Conservation (phyloP, 2,329 filamentous ascomycete genomes). For the Fusarium protoensiforme region DNA sequence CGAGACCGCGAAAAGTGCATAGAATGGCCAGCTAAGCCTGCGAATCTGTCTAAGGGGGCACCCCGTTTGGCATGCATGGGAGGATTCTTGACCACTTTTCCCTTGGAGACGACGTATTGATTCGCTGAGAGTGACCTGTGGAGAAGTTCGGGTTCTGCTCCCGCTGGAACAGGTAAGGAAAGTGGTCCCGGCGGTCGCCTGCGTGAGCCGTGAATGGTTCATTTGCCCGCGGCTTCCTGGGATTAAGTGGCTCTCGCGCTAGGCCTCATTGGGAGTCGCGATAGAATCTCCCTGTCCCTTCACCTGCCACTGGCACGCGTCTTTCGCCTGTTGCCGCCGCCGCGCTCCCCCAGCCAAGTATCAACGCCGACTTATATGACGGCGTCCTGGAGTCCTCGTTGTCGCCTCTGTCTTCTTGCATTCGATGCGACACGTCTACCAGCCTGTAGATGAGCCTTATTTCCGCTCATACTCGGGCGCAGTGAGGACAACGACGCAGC, state of each 20-base stretch:
- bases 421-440: slow-evolving; percentile 16
- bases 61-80: slow-evolving; percentile 20
- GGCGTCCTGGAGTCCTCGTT: slow-evolving; percentile 7
- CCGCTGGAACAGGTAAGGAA: slow-evolving; percentile 13
- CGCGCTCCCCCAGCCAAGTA: slow-evolving; percentile 32
- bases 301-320: slow-evolving; percentile 46
- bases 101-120: slow-evolving; percentile 2
- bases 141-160: slow-evolving; percentile 9
- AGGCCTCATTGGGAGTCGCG: slow-evolving; percentile 43
- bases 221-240: slow-evolving; percentile 30
- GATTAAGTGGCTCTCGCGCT: slow-evolving; percentile 36
- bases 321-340: slow-evolving; percentile 34
- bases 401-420: slow-evolving; percentile 10
- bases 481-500: slow-evolving; percentile 20
- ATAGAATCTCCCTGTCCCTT: slow-evolving; percentile 46
- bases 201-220: slow-evolving; percentile 33
- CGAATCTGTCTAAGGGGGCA: slow-evolving; percentile 18
- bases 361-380: slow-evolving; percentile 33
- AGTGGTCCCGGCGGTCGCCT: slow-evolving; percentile 27
- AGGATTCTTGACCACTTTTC: slow-evolving; percentile 15
- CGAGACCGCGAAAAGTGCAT: slow-evolving; percentile 12
- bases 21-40: background rate
- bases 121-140: slow-evolving; percentile 27
- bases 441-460: background rate
- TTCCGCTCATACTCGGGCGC: slow-evolving; percentile 9